Evolutionary conservation across 805 yeast genomes (phyloP).

Genomic region (Kazachstania bromeliacearum): DNA sequence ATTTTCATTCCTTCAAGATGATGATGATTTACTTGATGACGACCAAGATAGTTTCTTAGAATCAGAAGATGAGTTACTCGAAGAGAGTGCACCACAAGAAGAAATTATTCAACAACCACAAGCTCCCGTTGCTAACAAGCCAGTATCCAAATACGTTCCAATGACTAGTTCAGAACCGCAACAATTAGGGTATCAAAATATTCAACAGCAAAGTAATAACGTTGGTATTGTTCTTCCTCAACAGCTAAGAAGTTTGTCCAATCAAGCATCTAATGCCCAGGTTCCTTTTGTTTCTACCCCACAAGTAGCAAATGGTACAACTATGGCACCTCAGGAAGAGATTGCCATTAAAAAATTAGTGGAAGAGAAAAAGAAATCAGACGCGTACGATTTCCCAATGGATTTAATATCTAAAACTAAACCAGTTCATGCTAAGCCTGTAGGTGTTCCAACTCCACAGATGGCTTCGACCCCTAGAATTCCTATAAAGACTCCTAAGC

Average conservation of each 20-base stretch:
- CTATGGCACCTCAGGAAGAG: constrained; percentile 5
- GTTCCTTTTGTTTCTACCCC: background rate
- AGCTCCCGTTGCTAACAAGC: background rate
- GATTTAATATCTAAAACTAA: constrained; percentile 37
- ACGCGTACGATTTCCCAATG: constrained; percentile 68
- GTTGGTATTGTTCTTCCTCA: constrained; percentile 15
- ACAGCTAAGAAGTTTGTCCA: background rate
- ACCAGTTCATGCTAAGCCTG: constrained; percentile 33
- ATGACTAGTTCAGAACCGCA: background rate
- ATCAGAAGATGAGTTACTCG: constrained; percentile 21
- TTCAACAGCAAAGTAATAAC: constrained; percentile 1
- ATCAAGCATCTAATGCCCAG: background rate
- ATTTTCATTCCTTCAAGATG: constrained; percentile 35
- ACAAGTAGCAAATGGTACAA: background rate
- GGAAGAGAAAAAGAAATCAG: constrained; percentile 51
- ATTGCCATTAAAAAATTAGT: constrained; percentile 30
- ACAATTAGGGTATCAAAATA: background rate
- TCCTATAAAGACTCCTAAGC: constrained; percentile 2
- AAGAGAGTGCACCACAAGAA: background rate
- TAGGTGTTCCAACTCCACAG: constrained; percentile 14
- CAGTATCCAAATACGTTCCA: background rate
- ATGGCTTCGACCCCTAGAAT: constrained; percentile 7
- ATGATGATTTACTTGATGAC: constrained; percentile 39
- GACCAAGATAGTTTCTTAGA: constrained; percentile 27
- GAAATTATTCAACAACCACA: background rate